A percentile compares a stretch with the other conserved stretches of the same genome.
phyloP scores from a whole-genome alignment of 257 asterid species.

The Lycium barbarum region DNA sequence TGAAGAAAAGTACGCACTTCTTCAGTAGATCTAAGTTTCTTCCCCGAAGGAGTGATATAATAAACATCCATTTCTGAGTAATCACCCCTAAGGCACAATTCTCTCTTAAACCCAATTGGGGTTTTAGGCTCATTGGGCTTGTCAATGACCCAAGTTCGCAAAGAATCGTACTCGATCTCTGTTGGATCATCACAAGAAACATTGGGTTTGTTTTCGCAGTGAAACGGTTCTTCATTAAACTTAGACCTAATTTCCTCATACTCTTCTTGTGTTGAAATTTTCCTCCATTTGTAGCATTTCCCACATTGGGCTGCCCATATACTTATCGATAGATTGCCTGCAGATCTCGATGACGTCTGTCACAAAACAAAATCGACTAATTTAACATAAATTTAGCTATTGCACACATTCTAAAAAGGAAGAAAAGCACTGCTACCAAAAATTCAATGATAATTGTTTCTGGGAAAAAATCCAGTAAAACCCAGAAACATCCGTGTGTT shows the following conservation, averaged over 20 bases:
- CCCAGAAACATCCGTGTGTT: not conserved
- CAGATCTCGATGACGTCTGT: not conserved
- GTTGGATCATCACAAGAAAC: conserved; percentile 29
- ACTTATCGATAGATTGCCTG: conserved; percentile 17
- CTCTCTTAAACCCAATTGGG: conserved; percentile 34
- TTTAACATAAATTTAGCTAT: not conserved
- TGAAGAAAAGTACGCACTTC: conserved; percentile 29
- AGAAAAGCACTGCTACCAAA: too few species aligned
- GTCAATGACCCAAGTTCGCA: conserved; percentile 34
- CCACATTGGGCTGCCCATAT: conserved; percentile 35
- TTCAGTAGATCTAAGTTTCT: conserved; percentile 17
- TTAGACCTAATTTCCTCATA: conserved; percentile 34
- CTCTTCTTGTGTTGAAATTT: conserved; percentile 26
- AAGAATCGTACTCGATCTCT: conserved; percentile 29
- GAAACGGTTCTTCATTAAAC: conserved; percentile 34
- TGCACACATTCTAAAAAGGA: not conserved
- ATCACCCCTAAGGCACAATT: conserved; percentile 28
- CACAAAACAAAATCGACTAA: not conserved
- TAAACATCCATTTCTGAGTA: conserved; percentile 28
- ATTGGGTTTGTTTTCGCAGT: conserved; percentile 29
- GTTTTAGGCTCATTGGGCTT: conserved; percentile 33
- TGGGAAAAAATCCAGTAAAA: not conserved
- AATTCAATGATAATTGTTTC: not conserved
- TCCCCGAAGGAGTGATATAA: conserved; percentile 35
- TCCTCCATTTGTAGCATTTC: conserved; percentile 34